A percentile compares a stretch with the other conserved stretches of the same genome.
Conservation (phyloP, 169 alveolate species). For the Blepharisma undulans region DNA sequence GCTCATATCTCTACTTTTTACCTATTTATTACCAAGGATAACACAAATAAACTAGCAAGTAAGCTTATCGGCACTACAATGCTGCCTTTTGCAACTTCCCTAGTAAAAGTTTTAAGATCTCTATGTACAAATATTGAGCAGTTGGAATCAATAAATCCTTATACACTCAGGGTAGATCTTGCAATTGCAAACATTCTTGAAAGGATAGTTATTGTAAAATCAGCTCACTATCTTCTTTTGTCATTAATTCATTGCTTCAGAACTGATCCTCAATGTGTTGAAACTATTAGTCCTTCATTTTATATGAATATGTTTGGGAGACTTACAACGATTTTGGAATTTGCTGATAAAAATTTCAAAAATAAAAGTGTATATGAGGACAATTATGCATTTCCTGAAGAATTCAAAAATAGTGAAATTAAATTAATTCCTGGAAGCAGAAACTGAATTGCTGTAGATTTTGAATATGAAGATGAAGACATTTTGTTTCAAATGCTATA, state of each 20-base stretch:
- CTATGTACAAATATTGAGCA: not conserved
- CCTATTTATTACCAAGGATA: conserved; percentile 1
- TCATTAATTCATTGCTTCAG: not conserved
- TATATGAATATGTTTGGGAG: not conserved
- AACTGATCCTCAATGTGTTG: not conserved
- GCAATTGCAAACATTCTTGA: not conserved
- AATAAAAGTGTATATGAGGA: not conserved
- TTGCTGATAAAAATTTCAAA: not conserved
- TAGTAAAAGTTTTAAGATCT: not conserved
- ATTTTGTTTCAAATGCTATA: not conserved
- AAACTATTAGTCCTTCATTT: not conserved
- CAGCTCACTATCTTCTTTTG: not conserved
- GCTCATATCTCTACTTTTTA: conserved; percentile 14
- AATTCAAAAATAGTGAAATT: not conserved
- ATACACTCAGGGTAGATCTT: not conserved
- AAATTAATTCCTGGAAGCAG: not conserved
- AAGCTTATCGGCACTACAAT: not conserved
- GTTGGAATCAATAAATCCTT: not conserved
- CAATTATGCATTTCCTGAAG: conserved; percentile 5
- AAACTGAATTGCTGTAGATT: not conserved
- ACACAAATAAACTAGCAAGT: not conserved
- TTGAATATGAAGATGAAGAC: conserved; percentile 21
- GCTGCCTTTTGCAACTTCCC: not conserved
- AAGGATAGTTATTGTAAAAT: not conserved
- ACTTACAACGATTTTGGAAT: not conserved